Base-by-base conservation (phyloP, 1,139 yeast species). In the Blastobotrys niveus region DNA sequence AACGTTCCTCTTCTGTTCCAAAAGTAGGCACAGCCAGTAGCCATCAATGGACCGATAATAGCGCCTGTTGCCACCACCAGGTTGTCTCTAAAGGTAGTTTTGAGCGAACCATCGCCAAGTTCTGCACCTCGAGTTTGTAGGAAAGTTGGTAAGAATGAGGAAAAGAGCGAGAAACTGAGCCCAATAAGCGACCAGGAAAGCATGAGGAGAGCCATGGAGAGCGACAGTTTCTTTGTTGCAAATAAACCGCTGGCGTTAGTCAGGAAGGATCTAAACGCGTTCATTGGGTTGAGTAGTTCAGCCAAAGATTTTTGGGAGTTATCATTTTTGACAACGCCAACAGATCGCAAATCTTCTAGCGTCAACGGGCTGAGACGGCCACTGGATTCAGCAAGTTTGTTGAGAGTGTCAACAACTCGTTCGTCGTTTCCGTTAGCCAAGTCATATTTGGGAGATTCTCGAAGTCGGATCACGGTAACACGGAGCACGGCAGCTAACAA, bases 1-100 rank as follows among this genome's bases (percentile, higher is more conserved):
- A 79, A 65, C 2, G 79, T 71, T 12, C 82, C 82, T 53, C 79
- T 66, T 57, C 83, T 66, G n/a, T n/a, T n/a, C n/a, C n/a, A n/a
- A n/a, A n/a, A n/a, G n/a, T n/a, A n/a, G n/a, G n/a, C n/a, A n/a
- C n/a, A n/a, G n/a, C 83, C 83, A 38, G 76, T 80, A 5, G 77
- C 83, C 38, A 79, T 60, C 15, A 76, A 50, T 6, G 84, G 83
- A 8, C 84, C 85, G 44, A 73, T 71, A 31, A 76, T 74, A 31
- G 79, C 71, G 22, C 70, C 67, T 26, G 72, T 67, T 52, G 74
- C 74, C 38, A 73, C 72, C 42, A 79, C 67, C 40, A 74, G 63
- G 37, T 74, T 72, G 58, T 79, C 75, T 54, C 80, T 64, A 61
- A 77, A 79, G 9, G 68, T 63, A 3, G 67, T 60, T 32, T 69